Base-by-base conservation (phyloP, 805 yeast genomes). In the Candida peoriensis region DNA sequence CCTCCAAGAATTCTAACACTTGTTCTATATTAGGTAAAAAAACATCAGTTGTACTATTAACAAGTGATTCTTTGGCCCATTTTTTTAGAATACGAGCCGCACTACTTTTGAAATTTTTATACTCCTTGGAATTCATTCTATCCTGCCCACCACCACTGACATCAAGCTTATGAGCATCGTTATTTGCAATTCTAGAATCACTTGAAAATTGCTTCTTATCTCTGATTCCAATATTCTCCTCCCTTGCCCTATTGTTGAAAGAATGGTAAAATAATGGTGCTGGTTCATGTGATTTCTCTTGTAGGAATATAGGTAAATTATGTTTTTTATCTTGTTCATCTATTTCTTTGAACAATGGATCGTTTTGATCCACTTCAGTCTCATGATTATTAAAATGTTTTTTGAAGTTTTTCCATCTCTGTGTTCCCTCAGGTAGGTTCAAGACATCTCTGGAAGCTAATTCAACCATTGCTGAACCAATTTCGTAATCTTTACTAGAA, bases 231-330 rank as follows among this genome's bases (percentile, higher is more conserved):
- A 65, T 61, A 52, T 90, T 90, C 20, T 86, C 95, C 37, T 72
- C 81, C 20, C 97, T 96, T 0, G 96, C 94, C 50, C 94, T 70
- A 52, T 85, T 78, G 56, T 89, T 90, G 62, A 89, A 90, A 0
- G 95, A 79, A 41, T 68, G 68, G 36, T 55, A 59, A 8, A 38
- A 38, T 29, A 51, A 38, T 15, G 50, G 41, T 2, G 37, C 30
- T 10, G 54, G 54, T 9, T 37, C 33, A 23, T 37, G 44, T 1
- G 43, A 10, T 20, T 48, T 45, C 21, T 42, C 48, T 20, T 44
- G 41, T 12, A 50, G 33, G 13, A 43, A 39, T 2, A 22, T 33
- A 1, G 70, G 52, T 9, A 46, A 23, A 15, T 39, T 36, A 18
- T 48, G 43, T n/a, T 41, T 39, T 11, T 43, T 47, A 27, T 54